Evolutionary conservation across 768 basidiomycete species (phyloP).

Genomic region (Lentinus tigrinus): DNA sequence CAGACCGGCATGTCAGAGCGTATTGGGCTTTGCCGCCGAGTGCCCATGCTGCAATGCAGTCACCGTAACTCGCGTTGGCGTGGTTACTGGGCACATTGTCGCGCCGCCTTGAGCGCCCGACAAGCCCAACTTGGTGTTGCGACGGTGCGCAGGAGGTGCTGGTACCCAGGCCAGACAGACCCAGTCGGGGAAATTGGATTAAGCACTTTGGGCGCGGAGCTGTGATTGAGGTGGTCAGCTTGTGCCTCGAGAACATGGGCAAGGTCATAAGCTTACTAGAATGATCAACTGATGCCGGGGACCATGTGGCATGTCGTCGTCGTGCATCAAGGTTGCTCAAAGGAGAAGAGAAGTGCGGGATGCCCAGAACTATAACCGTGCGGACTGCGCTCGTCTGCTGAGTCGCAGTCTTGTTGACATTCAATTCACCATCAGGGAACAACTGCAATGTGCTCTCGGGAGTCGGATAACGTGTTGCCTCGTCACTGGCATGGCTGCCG

Average conservation of each 20-base stretch:
- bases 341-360: constrained; percentile 1
- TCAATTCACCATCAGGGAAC: too few species aligned
- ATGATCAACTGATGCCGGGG: constrained; percentile 16
- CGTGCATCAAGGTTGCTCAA: not conserved
- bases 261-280: constrained; percentile 2
- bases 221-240: constrained; percentile 9
- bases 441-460: too few species aligned
- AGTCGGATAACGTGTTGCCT: too few species aligned
- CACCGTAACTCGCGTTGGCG: not conserved
- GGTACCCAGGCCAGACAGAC: not conserved
- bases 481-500: too few species aligned
- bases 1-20: not conserved
- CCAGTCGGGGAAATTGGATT: too few species aligned
- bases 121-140: too few species aligned
- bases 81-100: not conserved
- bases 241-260: not conserved
- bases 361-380: not conserved
- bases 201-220: not conserved
- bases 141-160: not conserved
- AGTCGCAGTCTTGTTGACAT: not conserved
- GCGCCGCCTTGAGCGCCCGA: not conserved
- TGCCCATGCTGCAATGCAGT: not conserved
- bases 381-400: not conserved
- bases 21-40: not conserved
- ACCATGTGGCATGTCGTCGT: constrained; percentile 7